Base-by-base conservation (phyloP, 2,329 filamentous ascomycete genomes). In the Colletotrichum coccodes region DNA sequence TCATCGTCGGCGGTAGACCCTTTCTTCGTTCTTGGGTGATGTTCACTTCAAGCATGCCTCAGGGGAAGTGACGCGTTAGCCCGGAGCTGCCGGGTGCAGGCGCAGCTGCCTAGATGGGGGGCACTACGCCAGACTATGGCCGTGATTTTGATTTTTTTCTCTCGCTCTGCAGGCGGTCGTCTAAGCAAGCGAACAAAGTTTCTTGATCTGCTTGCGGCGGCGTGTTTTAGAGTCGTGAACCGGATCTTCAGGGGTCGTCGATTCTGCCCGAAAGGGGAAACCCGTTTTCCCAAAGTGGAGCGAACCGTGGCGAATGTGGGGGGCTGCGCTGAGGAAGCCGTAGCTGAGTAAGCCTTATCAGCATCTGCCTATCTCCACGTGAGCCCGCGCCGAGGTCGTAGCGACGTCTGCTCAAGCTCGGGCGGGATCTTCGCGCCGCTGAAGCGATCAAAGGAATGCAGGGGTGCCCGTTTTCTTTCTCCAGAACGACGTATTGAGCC, bases 201-300 rank as follows among this genome's bases (percentile, higher is more conserved):
- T 52, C 42, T 16, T 56, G 38, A 54, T 64, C 36, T 59, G 12
- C 34, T 47, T 5, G 52, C 60, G 44, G 53, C 44, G 60, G 64
- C 64, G 60, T 54, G 64, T 68, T 64, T 50, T 47, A 40, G 50
- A 62, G 34, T 49, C 53, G 53, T 16, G 60, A 32, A 49, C 52
- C 60, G 46, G 60, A 64, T 68, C 60, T 46, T 54, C 65, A 64
- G 60, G 64, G 64, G 44, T 58, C 54, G 54, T 46, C 28, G 40
- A 34, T 23, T 58, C 40, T 16, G 40, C 46, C 54, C 54, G 7
- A 58, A 58, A 32, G 18, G 8, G 21, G 56, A 36, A 47, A 46
- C 11, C 14, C 12, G 18, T 18, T 23, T 57, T 57, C 14, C 12
- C 18, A 16, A 5, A 18, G 46, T 44, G 60, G 32, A 18, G 30